Evolutionary conservation across 176 grass and related monocot species (phyloP), one percentile per base, ranked within the genome.

Genomic region (Chloris gayana): DNA sequence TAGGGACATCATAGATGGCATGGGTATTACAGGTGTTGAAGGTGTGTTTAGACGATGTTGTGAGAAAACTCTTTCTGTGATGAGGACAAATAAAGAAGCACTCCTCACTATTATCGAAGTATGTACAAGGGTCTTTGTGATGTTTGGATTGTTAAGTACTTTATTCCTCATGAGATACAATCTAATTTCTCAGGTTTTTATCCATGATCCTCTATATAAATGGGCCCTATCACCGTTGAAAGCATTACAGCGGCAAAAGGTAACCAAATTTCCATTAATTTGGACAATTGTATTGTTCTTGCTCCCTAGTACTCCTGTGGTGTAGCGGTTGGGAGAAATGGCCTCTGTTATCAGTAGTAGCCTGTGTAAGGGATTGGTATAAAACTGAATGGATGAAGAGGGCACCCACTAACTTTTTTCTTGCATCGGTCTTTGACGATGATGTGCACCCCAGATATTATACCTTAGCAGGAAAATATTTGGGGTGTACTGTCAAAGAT

Each of bases 161-260:
- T 54, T 32, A 74, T 50, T 71, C 74, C n/a, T 83, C 18, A 47
- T 84, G 29, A 70, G 75, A 76, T 32, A 29, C 56, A 14, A 84
- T 72, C 24, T 37, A 69, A 70, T 75, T 68, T 88, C 25, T 30
- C 77, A 88, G 94, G 92, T 94, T 65, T 98, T 98, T 74, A 83
- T 98, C 64, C 95, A 98, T 87, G 92, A 98, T 69, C 95, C 95
- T 38, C 75, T 98, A n/a, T 98, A 98, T 86, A 98, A 98, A 85
- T 98, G 95, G 95, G 95, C 95, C 54, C 95, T 98, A 68, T 98
- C 95, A 68, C 95, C 95, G 62, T 71, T 94, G 70, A 98, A 98
- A 87, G 92, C 95, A 85, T 94, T 98, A 59, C 95, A 94, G 33
- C 90, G 90, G 67, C 90, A 98, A 60, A 98, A 98, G 91, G 95